Percentiles rank a stretch among this genome's conserved stretches.
Conservation (phyloP, 169 alveolate genomes). For the Cryptosporidium meleagridis region DNA sequence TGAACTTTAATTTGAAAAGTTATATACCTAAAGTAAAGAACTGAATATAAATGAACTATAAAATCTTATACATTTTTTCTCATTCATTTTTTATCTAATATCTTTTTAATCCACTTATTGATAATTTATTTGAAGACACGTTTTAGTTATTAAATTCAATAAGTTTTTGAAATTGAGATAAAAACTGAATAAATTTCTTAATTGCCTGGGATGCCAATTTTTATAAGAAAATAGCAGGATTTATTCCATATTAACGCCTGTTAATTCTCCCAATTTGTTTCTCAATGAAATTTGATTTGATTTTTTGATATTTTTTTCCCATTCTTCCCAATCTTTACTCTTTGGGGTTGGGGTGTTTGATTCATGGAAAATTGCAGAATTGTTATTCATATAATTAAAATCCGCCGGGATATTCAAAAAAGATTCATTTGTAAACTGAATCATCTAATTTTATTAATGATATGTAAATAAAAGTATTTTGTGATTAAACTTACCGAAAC, state of each 20-base stretch:
- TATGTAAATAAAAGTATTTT: neutral
- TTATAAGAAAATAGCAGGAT: neutral
- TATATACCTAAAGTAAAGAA: slow-evolving; percentile 14
- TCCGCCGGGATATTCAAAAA: neutral
- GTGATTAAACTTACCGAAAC: slow-evolving; percentile 11
- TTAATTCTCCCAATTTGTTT: neutral
- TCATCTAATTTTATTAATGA: neutral
- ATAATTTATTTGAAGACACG: too few relatives aligned
- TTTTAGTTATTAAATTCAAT: too few relatives aligned
- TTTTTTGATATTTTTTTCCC: slow-evolving; percentile 12
- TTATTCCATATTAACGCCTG: neutral
- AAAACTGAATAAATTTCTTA: neutral
- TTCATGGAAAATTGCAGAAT: neutral
- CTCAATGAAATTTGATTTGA: neutral
- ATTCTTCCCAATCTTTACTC: neutral
- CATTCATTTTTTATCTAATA: too few relatives aligned
- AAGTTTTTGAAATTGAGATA: neutral
- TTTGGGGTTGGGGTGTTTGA: neutral
- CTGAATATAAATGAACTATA: too few relatives aligned
- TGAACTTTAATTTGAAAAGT: slow-evolving; percentile 12
- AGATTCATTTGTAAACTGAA: neutral
- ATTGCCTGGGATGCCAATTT: too few relatives aligned
- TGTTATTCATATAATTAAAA: neutral
- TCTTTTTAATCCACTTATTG: neutral
- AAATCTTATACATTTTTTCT: neutral